These are phyloP conservation scores for Diaporthe citriasiana DNA, from an alignment of 2,329 filamentous ascomycete species.

Conservation along the genomic window DNA sequence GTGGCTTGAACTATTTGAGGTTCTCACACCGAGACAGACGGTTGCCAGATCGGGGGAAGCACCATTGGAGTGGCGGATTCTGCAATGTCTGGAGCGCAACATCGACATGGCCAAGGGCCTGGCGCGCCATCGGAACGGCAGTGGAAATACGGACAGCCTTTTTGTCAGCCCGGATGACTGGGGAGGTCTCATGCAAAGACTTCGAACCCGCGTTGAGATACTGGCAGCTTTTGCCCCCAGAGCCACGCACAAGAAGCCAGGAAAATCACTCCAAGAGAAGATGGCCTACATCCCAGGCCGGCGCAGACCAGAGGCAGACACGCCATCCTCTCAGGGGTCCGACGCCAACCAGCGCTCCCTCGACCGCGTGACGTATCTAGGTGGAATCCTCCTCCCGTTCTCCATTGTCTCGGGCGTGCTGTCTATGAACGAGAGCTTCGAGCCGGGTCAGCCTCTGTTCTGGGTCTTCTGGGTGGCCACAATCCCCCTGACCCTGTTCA, in stretches of 20 bases:
- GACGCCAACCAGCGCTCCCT: conserved; percentile 58
- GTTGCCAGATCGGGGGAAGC: conserved; percentile 31
- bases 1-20: conserved; percentile 56
- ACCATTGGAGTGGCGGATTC: conserved; percentile 50
- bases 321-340: not conserved
- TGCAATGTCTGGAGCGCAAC: conserved; percentile 55
- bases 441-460: conserved; percentile 57
- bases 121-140: not conserved
- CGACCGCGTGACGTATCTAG: conserved; percentile 64
- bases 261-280: not conserved
- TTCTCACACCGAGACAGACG: conserved; percentile 43
- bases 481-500: conserved; percentile 54
- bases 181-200: conserved; percentile 51
- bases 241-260: conserved; percentile 32
- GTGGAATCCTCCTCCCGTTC: conserved; percentile 63
- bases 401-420: conserved; percentile 63
- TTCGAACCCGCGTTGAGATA: conserved; percentile 48
- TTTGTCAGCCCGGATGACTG: conserved; percentile 46
- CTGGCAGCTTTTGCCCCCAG: conserved; percentile 39
- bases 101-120: conserved; percentile 45
- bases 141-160: not conserved
- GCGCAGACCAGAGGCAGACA: conserved; percentile 20
- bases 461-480: conserved; percentile 65
- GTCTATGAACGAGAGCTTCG: conserved; percentile 61
- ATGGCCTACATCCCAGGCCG: conserved; percentile 33